Percentiles rank a stretch among this genome's conserved stretches.
These are phyloP conservation scores for Xerocomus cyaneibrunnescens DNA, from an alignment of 1,284 basidiomycete species.

Conservation along the genomic window DNA sequence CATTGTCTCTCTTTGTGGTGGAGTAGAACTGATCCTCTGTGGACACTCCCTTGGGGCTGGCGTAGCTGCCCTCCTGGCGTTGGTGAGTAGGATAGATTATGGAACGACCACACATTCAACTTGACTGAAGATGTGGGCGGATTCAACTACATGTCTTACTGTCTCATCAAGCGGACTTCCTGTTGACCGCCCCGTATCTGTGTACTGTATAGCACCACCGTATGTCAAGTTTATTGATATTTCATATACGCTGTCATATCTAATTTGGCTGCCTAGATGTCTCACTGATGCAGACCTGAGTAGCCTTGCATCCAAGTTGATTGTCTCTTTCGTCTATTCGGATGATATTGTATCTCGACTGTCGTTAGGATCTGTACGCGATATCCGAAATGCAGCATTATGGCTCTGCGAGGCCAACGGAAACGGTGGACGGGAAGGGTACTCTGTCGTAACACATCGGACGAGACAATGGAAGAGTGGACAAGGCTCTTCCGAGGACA, in stretches of 20 bases:
- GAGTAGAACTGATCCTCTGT: constrained; percentile 66
- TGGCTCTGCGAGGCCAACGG: constrained; percentile 77
- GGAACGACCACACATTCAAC: constrained; percentile 1
- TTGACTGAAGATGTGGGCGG: constrained; percentile 75
- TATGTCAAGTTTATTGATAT: constrained; percentile 38
- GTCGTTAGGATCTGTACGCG: constrained; percentile 74
- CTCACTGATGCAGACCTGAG: constrained; percentile 57
- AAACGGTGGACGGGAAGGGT: constrained; percentile 48
- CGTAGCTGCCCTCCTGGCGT: constrained; percentile 72
- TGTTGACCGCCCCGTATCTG: constrained; percentile 61
- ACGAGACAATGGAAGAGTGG: constrained; percentile 61
- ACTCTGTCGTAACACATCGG: constrained; percentile 57
- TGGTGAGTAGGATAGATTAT: constrained; percentile 45
- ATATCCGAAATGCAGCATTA: constrained; percentile 70
- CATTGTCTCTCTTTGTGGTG: constrained; percentile 2
- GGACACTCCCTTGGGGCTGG: constrained; percentile 91
- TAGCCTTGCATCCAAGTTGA: constrained; percentile 54
- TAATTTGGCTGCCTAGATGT: constrained; percentile 42
- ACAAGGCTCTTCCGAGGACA: constrained; percentile 52
- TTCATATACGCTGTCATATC: constrained; percentile 7
- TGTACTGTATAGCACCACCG: constrained; percentile 81
- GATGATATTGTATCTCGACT: constrained; percentile 80
- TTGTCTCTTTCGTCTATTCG: constrained; percentile 79
- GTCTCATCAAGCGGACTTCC: constrained; percentile 72
- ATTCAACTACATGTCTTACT: constrained; percentile 72